Conservation (phyloP, 1,139 yeast genomes). For the Yamadazyma trypodendri region DNA sequence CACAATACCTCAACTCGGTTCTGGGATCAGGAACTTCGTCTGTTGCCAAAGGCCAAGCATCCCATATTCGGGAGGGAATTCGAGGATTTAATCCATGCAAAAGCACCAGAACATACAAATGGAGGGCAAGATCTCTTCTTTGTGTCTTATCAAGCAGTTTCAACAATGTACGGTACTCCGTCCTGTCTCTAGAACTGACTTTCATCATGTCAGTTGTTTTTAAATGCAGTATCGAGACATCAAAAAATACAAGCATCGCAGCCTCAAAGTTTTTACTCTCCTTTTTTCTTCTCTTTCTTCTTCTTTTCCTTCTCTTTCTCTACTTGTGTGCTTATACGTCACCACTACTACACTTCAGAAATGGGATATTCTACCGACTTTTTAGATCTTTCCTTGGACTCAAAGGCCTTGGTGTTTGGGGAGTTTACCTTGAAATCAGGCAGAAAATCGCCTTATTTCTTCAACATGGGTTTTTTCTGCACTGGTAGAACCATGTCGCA, state of each 20-base stretch:
- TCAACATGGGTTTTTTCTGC: slow-evolving; percentile 87
- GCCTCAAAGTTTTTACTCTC: too few relatives aligned
- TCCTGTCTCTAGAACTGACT: background rate
- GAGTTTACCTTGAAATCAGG: slow-evolving; percentile 88
- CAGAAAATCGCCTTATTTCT: slow-evolving; percentile 92
- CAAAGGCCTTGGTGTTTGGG: slow-evolving; percentile 84
- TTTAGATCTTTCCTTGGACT: slow-evolving; percentile 76
- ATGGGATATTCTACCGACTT: slow-evolving; percentile 58
- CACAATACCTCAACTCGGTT: slow-evolving; percentile 10
- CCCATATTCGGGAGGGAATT: slow-evolving; percentile 40
- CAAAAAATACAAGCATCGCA: background rate
- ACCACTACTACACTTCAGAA: background rate
- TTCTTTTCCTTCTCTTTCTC: slow-evolving; percentile 8
- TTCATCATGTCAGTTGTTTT: background rate
- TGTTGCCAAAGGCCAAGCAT: slow-evolving; percentile 46
- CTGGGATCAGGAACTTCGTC: slow-evolving; percentile 38
- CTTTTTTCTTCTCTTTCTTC: slow-evolving; percentile 8
- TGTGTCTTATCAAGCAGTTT: slow-evolving; percentile 42
- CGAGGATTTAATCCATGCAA: slow-evolving; percentile 36
- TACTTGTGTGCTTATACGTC: background rate
- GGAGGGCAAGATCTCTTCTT: slow-evolving; percentile 49
- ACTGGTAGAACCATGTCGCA: slow-evolving; percentile 76
- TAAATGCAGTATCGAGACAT: background rate
- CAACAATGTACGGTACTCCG: slow-evolving; percentile 22
- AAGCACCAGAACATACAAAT: slow-evolving; percentile 48